Percentiles rank a stretch among this genome's conserved stretches.
Conservation (phyloP, 768 basidiomycete species). For the Goffeauzyma gilvescens region DNA sequence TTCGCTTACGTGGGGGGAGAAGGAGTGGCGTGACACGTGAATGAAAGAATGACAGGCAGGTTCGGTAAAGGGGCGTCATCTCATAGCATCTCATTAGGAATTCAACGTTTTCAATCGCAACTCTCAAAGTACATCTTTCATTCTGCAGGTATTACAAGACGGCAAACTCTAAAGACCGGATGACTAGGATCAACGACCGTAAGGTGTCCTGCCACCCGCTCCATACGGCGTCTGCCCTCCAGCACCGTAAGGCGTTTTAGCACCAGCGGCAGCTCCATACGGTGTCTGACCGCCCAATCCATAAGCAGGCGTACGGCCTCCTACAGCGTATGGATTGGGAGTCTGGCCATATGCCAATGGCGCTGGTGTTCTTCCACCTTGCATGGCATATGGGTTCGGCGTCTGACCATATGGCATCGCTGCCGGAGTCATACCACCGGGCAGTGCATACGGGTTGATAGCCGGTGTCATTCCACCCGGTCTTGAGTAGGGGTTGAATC, state of each 20-base stretch:
- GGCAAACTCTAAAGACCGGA: no score
- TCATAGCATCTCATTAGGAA: no score
- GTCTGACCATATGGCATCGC: slow-evolving; percentile 25
- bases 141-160: no score
- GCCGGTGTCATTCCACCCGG: slow-evolving; percentile 1
- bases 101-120: no score
- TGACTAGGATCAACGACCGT: no score
- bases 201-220: no score
- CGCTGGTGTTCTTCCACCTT: slow-evolving; percentile 50
- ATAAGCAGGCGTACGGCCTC: slow-evolving; percentile 15
- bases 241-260: slow-evolving; percentile 39
- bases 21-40: no score
- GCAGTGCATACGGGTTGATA: slow-evolving; percentile 5
- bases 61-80: no score
- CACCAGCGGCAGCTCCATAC: slow-evolving; percentile 31
- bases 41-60: no score
- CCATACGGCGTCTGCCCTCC: no score
- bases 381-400: slow-evolving; percentile 39
- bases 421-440: background rate
- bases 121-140: no score
- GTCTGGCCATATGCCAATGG: slow-evolving; percentile 48
- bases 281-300: slow-evolving; percentile 15
- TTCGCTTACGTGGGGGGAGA: no score
- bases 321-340: slow-evolving; percentile 41
- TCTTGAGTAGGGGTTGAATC: slow-evolving; percentile 3